A percentile compares a stretch with the other conserved stretches of the same genome.
phyloP scores from a whole-genome alignment of 2,329 filamentous ascomycete genomes.

The Arachnomyces sp. region DNA sequence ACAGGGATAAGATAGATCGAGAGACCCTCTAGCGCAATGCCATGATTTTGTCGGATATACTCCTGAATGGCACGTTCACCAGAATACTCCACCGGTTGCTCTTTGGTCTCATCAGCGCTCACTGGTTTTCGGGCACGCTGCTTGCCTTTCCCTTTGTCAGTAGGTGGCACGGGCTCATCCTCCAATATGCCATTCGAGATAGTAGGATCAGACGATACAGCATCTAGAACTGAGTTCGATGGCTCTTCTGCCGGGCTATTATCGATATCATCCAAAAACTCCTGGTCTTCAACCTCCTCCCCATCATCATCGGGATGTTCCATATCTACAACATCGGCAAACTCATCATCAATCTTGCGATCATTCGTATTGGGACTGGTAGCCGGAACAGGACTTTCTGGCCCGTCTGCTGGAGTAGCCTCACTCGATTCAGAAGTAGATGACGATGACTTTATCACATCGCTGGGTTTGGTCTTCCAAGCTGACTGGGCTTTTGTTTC shows the following conservation, averaged over 20 bases:
- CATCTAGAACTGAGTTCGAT: neutral
- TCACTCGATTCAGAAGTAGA: conserved; percentile 5
- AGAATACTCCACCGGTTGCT: neutral
- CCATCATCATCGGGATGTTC: conserved; percentile 27
- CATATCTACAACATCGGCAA: conserved; percentile 18
- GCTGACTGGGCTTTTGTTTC: too few relatives aligned
- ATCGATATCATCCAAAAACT: conserved; percentile 14
- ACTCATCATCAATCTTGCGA: conserved; percentile 14
- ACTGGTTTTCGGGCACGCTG: conserved; percentile 1
- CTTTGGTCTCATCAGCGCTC: neutral
- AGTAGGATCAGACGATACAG: neutral
- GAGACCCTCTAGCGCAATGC: conserved; percentile 49
- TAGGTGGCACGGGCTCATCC: neutral
- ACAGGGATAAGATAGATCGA: conserved; percentile 54
- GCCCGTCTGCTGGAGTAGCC: too few relatives aligned
- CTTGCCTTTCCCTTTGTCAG: conserved; percentile 8
- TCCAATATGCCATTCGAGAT: neutral
- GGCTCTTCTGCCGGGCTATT: neutral
- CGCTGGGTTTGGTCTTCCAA: too few relatives aligned
- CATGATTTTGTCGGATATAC: conserved; percentile 53
- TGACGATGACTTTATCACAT: neutral
- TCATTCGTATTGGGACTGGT: conserved; percentile 10
- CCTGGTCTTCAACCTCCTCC: conserved; percentile 20
- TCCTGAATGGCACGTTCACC: conserved; percentile 23
- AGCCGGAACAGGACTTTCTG: conserved; percentile 6